Evolutionary conservation across 2,329 filamentous ascomycete genomes (phyloP).

Genomic region (Malbranchea zuffiana): DNA sequence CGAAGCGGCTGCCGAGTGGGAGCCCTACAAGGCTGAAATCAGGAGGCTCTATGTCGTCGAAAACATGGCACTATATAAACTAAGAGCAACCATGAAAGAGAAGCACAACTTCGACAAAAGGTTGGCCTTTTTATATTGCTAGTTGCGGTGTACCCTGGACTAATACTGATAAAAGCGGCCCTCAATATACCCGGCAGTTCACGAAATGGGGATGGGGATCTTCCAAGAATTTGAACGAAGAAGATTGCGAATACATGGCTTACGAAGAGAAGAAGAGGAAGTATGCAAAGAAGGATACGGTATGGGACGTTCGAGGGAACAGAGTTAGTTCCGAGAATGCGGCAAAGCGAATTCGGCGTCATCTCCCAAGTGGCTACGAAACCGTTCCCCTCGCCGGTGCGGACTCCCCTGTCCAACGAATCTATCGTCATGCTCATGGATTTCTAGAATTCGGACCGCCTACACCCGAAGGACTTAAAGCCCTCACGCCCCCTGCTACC

Average conservation of each 20-base stretch:
- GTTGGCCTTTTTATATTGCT: neutral
- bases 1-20: slow-evolving; percentile 4
- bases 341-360: slow-evolving; percentile 5
- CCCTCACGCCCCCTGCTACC: slow-evolving; percentile 4
- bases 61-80: neutral
- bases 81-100: slow-evolving; percentile 2
- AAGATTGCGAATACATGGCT: slow-evolving; percentile 7
- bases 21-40: slow-evolving; percentile 6
- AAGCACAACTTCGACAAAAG: slow-evolving; percentile 1
- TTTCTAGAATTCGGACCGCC: slow-evolving; percentile 5
- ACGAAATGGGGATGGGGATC: slow-evolving; percentile 4
- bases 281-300: slow-evolving; percentile 6
- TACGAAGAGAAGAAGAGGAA: slow-evolving; percentile 4
- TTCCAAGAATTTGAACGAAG: slow-evolving; percentile 3
- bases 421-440: neutral
- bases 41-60: slow-evolving; percentile 1
- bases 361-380: slow-evolving; percentile 3
- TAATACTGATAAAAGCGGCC: neutral
- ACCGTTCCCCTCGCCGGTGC: slow-evolving; percentile 2
- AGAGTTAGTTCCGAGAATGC: neutral
- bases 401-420: neutral
- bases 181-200: slow-evolving; percentile 3
- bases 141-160: neutral
- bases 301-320: slow-evolving; percentile 3
- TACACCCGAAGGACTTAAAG: slow-evolving; percentile 6